Conservation (phyloP, 2,329 filamentous ascomycete species). For the Aureobasidium sp. region DNA sequence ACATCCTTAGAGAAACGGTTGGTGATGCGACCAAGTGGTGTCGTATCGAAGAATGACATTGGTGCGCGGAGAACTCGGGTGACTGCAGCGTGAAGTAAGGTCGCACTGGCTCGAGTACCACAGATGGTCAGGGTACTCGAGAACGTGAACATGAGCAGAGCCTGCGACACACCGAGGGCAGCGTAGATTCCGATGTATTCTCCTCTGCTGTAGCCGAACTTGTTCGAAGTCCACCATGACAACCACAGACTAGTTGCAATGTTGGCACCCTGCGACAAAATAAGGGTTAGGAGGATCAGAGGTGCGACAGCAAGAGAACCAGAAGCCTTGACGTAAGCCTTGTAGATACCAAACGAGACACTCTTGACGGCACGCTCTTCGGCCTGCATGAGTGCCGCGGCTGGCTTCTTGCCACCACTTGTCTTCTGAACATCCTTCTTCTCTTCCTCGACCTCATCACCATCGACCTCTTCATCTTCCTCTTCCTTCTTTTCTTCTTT, state of each 20-base stretch:
- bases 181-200: conserved; percentile 66
- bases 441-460: conserved; percentile 49
- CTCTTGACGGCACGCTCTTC: conserved; percentile 66
- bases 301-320: conserved; percentile 64
- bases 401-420: conserved; percentile 47
- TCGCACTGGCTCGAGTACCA: conserved; percentile 74
- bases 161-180: conserved; percentile 63
- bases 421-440: conserved; percentile 48
- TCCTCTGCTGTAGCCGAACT: conserved; percentile 60
- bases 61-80: conserved; percentile 62
- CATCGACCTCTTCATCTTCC: conserved; percentile 41
- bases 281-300: conserved; percentile 55
- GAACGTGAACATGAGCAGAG: conserved; percentile 71
- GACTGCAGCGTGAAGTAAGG: conserved; percentile 75
- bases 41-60: conserved; percentile 95
- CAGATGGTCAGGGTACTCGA: conserved; percentile 69
- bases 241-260: conserved; percentile 88
- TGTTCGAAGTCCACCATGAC: conserved; percentile 83
- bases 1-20: conserved; percentile 95
- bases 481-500: conserved; percentile 52
- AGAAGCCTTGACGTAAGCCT: conserved; percentile 67
- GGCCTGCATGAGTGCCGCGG: conserved; percentile 61
- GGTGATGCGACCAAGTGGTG: conserved; percentile 86
- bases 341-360: conserved; percentile 74
- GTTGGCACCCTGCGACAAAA: conserved; percentile 73